phyloP scores from a whole-genome alignment of 345 rosid species.

The sweet orange (Citrus sinensis) region DVS_A1.0 CM039165.1:13795501-13796000 shows the following conservation, averaged over 20 bases:
- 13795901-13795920: neutral
- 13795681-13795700: slow-evolving; percentile 40
- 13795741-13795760: neutral
- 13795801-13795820: neutral
- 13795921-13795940: neutral
- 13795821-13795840: neutral
- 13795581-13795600: slow-evolving; percentile 11
- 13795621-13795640: slow-evolving; percentile 67
- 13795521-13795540: neutral
- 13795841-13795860: neutral
- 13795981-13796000: neutral
- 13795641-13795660: slow-evolving; percentile 80
- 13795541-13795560: neutral
- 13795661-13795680: slow-evolving; percentile 67
- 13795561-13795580: neutral
- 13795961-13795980: neutral
- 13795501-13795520: neutral
- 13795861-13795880: neutral
- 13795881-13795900: neutral
- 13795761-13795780: neutral
- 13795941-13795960: neutral
- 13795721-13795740: slow-evolving; percentile 1
- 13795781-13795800: neutral
- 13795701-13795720: slow-evolving; percentile 1
- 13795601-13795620: slow-evolving; percentile 59